Evolutionary conservation across 768 basidiomycete species (phyloP), one percentile per base, ranked within the genome.

Genomic region (Mrakia blollopis): DNA sequence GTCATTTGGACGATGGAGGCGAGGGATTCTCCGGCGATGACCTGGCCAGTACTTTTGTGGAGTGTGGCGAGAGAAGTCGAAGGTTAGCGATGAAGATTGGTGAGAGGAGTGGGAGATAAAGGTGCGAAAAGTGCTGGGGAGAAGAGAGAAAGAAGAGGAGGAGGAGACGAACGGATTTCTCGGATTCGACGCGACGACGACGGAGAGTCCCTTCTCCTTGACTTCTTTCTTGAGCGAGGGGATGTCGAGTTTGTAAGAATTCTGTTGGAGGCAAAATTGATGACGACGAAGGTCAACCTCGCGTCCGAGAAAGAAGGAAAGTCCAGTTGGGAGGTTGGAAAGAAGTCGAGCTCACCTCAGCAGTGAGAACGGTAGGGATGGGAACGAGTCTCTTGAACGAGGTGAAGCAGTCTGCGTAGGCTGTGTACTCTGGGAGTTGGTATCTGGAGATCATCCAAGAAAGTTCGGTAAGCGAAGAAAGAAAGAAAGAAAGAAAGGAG

Each of bases 181-280:
- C n/a, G 95, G 95, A 84, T 97, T 98, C 32, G 92, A 94, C 0
- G 93, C 91, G 62, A 95, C 85, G 75, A 96, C 87, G 70, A 95
- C 93, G 16, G 90, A 88, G 28, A 95, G 85, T 21, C 93, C 93
- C 84, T 94, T 92, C 1, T 87, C 91, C 60, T 85, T 87, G 75
- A 95, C 92, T 80, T 95, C 93, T 85, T 86, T 35, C 86, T 89
- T 90, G 54, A 91, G 90, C 81, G 93, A 91, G 30, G 90, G 87
- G 30, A 96, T 88, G 80, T 95, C 89, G 32, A 95, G 86, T 65
- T 86, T 86, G 82, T 95, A 96, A 80, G 79, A 18, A 73, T 73
- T 44, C 72, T 79, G 14, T 14, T 14, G 79, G 80, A 79, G n/a
- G 72, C 67, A 3, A 71, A 18, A 16, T 18, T 7, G 10, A 57